Evolutionary conservation across 2,329 filamentous ascomycete genomes (phyloP).

Genomic region (Volutella citrinella): DNA sequence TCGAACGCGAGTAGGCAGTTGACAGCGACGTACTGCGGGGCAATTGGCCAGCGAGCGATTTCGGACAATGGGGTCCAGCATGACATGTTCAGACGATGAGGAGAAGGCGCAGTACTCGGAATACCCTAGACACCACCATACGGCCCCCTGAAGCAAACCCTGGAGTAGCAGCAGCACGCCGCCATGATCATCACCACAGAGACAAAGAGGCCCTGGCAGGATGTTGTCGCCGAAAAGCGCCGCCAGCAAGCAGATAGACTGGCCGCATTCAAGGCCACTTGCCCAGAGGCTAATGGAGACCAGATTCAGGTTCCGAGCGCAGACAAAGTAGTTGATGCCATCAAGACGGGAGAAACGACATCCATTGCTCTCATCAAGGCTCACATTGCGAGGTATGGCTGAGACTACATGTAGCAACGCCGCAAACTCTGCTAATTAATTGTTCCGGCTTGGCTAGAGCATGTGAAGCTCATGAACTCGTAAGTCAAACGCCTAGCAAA

Average conservation of each 20-base stretch:
- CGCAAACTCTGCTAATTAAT: not conserved
- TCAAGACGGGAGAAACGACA: conserved; percentile 1
- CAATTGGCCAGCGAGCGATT: too few species aligned
- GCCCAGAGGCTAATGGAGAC: not conserved
- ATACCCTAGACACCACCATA: not conserved
- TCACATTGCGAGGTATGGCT: conserved; percentile 8
- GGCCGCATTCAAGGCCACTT: not conserved
- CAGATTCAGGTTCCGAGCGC: not conserved
- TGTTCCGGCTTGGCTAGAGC: conserved; percentile 1
- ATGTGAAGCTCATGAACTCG: conserved; percentile 8
- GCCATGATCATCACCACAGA: conserved; percentile 4
- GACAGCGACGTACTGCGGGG: too few species aligned
- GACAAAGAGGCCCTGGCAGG: conserved; percentile 4
- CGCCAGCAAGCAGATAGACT: not conserved
- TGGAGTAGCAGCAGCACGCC: not conserved
- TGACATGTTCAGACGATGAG: too few species aligned
- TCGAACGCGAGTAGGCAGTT: too few species aligned
- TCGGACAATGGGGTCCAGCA: too few species aligned
- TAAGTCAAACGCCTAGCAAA: not conserved
- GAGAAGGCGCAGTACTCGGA: too few species aligned
- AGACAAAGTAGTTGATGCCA: not conserved
- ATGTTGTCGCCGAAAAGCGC: conserved; percentile 8
- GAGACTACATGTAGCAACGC: too few species aligned
- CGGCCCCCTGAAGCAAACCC: not conserved
- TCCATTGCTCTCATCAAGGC: conserved; percentile 3